Evolutionary conservation across 2,329 filamentous ascomycete species (phyloP).

Genomic region (Nemania diffusa): DNA sequence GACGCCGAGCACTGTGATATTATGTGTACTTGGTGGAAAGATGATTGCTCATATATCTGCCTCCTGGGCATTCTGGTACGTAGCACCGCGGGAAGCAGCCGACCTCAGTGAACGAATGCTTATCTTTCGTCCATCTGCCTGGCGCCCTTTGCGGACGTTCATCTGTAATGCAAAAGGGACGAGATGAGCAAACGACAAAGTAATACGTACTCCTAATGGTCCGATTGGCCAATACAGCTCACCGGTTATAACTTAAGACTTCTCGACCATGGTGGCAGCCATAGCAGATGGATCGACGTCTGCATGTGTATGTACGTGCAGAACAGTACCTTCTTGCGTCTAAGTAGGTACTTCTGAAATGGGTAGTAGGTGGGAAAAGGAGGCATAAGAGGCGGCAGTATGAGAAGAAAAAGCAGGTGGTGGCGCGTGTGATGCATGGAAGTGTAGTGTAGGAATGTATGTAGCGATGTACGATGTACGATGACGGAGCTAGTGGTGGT

Average conservation of each 20-base stretch:
- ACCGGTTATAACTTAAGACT: conserved; percentile 33
- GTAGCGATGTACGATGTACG: not conserved
- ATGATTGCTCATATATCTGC: conserved; percentile 36
- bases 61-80: not conserved
- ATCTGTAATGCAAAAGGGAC: conserved; percentile 20
- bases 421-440: no score
- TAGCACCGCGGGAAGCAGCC: conserved; percentile 32
- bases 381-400: not conserved
- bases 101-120: conserved; percentile 14
- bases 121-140: not conserved
- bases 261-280: conserved; percentile 7
- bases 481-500: not conserved
- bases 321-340: not conserved
- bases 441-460: not conserved
- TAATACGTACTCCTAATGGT: conserved; percentile 13
- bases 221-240: conserved; percentile 35
- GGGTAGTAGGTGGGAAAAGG: not conserved
- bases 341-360: not conserved
- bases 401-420: not conserved
- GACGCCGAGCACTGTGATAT: conserved; percentile 11
- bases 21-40: conserved; percentile 17
- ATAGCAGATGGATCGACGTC: conserved; percentile 14
- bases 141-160: conserved; percentile 1
- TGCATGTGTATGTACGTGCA: conserved; percentile 22
- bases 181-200: conserved; percentile 20